These are phyloP conservation scores for Fonsecaea pedrosoi DNA, from an alignment of 2,329 filamentous ascomycete genomes.

Conservation along the genomic window DNA sequence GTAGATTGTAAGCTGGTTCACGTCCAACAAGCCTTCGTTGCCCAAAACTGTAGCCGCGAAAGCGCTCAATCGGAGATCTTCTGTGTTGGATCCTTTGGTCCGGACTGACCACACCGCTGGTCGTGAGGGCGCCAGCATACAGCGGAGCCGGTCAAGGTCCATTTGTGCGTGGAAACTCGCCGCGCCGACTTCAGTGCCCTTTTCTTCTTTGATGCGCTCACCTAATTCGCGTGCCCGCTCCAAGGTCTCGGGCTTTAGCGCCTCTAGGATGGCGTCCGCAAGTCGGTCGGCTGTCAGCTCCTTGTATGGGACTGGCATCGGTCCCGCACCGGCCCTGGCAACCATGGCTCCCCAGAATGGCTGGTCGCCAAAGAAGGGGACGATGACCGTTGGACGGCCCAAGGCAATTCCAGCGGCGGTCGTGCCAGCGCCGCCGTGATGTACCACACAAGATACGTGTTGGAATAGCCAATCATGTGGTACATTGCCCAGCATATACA, in stretches of 20 bases:
- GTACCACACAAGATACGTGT: constrained; percentile 79
- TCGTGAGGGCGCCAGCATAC: constrained; percentile 70
- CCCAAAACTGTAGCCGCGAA: constrained; percentile 74
- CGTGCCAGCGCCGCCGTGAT: constrained; percentile 89
- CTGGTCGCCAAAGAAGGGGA: constrained; percentile 88
- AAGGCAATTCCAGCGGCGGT: constrained; percentile 86
- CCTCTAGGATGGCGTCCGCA: constrained; percentile 67
- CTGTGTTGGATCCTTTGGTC: constrained; percentile 62
- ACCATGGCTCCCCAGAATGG: constrained; percentile 84
- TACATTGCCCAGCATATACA: constrained; percentile 83
- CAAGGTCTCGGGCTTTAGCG: constrained; percentile 66
- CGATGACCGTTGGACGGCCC: constrained; percentile 79
- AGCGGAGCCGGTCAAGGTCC: constrained; percentile 70
- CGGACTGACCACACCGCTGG: constrained; percentile 76
- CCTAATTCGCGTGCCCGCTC: constrained; percentile 65
- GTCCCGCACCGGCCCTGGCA: constrained; percentile 73
- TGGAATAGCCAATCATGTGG: constrained; percentile 91
- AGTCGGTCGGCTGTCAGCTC: constrained; percentile 70
- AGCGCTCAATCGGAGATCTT: constrained; percentile 67
- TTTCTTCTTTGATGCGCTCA: constrained; percentile 69
- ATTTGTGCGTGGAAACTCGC: constrained; percentile 74
- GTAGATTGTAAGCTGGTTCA: constrained; percentile 73
- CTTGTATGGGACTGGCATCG: constrained; percentile 72
- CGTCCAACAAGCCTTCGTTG: constrained; percentile 67
- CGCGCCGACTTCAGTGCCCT: constrained; percentile 67